Percentiles rank a stretch among this genome's conserved stretches.
phyloP scores from a whole-genome alignment of 208 protist genomes.

The Acanthamoeba rhysodes region DNA sequence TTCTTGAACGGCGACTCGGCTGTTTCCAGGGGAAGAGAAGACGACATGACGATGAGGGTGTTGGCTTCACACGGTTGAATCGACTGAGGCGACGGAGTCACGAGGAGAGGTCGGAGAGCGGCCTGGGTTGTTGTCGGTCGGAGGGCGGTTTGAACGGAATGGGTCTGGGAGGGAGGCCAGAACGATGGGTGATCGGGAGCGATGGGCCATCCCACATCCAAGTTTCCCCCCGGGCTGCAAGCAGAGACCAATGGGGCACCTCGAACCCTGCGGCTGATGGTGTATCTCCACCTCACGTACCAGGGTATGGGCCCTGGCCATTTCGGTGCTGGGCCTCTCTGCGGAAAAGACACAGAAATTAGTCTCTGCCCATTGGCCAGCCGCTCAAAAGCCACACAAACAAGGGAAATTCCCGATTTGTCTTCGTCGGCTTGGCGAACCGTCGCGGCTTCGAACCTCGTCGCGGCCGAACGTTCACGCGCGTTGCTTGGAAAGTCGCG shows the following conservation, averaged over 20 bases:
- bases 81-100: not conserved
- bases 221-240: not conserved
- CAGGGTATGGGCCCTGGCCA: not conserved
- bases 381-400: not conserved
- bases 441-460: not conserved
- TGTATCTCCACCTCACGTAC: not conserved
- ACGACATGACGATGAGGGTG: not conserved
- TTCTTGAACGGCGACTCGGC: slow-evolving; percentile 32
- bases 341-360: slow-evolving; percentile 36
- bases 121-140: not conserved
- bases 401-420: not conserved
- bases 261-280: not conserved
- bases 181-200: not conserved
- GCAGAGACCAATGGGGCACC: not conserved
- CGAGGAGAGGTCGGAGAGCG: no score
- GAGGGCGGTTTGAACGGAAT: not conserved
- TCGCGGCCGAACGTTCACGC: no score
- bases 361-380: not conserved
- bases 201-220: not conserved
- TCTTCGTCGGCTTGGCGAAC: not conserved
- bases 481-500: no score
- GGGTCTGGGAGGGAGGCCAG: not conserved
- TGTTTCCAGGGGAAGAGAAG: slow-evolving; percentile 7
- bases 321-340: not conserved
- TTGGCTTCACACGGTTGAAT: no score